Base-by-base conservation (phyloP, 495 filamentous ascomycete species). In the Lophiotrema nucula region DNA sequence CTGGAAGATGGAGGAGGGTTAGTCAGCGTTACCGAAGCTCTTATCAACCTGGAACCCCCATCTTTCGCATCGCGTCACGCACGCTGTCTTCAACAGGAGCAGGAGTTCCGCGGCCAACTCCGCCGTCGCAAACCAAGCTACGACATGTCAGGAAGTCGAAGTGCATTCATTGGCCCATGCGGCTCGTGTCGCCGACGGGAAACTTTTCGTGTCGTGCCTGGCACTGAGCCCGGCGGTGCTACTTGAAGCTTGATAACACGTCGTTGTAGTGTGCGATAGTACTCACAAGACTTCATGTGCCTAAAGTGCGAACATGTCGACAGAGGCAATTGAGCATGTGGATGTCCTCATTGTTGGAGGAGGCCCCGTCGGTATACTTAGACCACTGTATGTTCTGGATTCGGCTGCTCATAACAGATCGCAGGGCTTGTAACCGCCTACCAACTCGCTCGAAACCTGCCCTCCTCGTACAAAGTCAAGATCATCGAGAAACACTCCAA, bases 401-500 rank as follows among this genome's bases (percentile, higher is more conserved):
- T 24, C 16, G 18, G 1, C 11, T 53, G n/a, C n/a, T n/a, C n/a
- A 11, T 41, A 43, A 42, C 38, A 18, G 2, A 42, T 41, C 8
- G 15, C 69, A 78, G 44, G 79, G 47, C 51, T 79, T 69, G 44
- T 78, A 63, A 67, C 76, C 55, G 67, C 76, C 33, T 75, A 73
- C 58, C 71, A 75, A 58, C 67, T 78, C 22, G 62, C 58, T 4
- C 54, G 57, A 24, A 66, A 46, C 52, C 58, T 61, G 21, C 67
- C 56, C 10, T 31, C 31, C n/a, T 48, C 48, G 13, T 37, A 55
- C 45, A 56, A 60, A 24, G 63, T 72, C 23, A 57, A 62, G 21
- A 68, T 74, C 21, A 72, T 76, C 47, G 76, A 79, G 54, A 72
- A 77, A 53, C 51, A 77, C 27, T 46, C 68, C 44, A 77, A 77